Evolutionary conservation across 305 asterid species (phyloP).

Genomic region (Andrographis paniculata): DNA sequence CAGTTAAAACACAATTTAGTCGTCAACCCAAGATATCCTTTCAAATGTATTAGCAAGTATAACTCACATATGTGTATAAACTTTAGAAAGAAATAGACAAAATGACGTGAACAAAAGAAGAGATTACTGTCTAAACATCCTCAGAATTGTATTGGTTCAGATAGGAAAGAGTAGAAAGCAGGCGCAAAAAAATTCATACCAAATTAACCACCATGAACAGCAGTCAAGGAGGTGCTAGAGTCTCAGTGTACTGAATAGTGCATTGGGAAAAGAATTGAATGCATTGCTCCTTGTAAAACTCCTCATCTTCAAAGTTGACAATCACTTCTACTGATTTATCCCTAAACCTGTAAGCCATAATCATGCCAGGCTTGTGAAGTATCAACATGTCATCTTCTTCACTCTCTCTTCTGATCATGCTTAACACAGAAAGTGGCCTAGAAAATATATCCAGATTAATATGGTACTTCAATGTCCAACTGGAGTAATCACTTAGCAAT

Average conservation of each 20-base stretch:
- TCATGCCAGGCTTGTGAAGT: constrained; percentile 20
- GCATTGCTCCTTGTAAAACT: constrained; percentile 10
- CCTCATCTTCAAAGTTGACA: constrained; percentile 14
- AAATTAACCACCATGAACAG: not conserved
- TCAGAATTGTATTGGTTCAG: not conserved
- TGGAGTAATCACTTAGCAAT: constrained; percentile 19
- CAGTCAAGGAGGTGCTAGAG: constrained; percentile 19
- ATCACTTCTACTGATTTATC: constrained; percentile 12
- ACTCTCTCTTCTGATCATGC: constrained; percentile 13
- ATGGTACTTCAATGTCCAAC: constrained; percentile 25
- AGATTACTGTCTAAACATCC: not conserved
- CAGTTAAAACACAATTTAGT: too few species aligned
- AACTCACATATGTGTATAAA: too few species aligned
- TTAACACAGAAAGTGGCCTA: constrained; percentile 19
- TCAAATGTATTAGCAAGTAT: too few species aligned
- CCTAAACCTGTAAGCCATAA: constrained; percentile 9
- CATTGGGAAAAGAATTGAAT: constrained; percentile 3
- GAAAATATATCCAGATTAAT: constrained; percentile 8
- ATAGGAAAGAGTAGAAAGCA: not conserved
- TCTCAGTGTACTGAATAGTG: constrained; percentile 19
- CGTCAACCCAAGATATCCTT: too few species aligned
- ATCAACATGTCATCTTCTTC: constrained; percentile 25
- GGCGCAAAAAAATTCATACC: not conserved
- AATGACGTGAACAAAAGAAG: not conserved
- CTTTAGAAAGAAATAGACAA: too few species aligned